A percentile compares a stretch with the other conserved stretches of the same genome.
Conservation (phyloP, 1,284 basidiomycete species). For the Cutaneotrichosporon cutaneum region DNA sequence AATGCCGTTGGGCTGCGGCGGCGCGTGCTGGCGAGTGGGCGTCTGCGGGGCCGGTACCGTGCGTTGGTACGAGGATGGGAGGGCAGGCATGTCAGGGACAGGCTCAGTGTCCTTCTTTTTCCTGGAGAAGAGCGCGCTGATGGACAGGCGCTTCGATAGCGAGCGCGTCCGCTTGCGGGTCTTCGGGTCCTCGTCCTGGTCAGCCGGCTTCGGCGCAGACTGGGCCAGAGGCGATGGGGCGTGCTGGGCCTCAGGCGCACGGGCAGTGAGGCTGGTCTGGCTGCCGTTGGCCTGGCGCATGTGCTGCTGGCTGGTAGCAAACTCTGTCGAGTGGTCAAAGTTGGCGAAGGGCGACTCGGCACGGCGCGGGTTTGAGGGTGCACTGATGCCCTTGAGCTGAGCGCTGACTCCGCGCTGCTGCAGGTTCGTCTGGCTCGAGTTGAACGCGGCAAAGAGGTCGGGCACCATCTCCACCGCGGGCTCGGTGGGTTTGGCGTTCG, state of each 20-base stretch:
- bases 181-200: slow-evolving; percentile 9
- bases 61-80: slow-evolving; percentile 8
- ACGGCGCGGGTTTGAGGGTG: neutral
- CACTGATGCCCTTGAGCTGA: slow-evolving; percentile 2
- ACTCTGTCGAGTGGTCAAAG: slow-evolving; percentile 1
- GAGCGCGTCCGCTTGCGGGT: slow-evolving; percentile 9
- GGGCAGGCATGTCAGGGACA: slow-evolving; percentile 15
- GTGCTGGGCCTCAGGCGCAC: neutral
- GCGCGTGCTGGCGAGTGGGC: neutral
- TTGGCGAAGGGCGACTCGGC: neutral
- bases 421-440: slow-evolving; percentile 10
- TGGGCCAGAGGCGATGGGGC: neutral
- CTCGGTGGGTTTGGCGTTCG: neutral
- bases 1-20: slow-evolving; percentile 1
- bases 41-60: neutral
- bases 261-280: neutral
- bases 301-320: neutral
- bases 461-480: slow-evolving; percentile 22
- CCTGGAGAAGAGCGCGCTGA: slow-evolving; percentile 13
- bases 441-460: slow-evolving; percentile 24
- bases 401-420: slow-evolving; percentile 1
- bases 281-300: neutral
- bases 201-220: neutral
- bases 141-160: slow-evolving; percentile 20
- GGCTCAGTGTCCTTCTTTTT: slow-evolving; percentile 6